phyloP scores from a whole-genome alignment of 2,329 filamentous ascomycete species.

The Aureobasidium leucospermi region DNA sequence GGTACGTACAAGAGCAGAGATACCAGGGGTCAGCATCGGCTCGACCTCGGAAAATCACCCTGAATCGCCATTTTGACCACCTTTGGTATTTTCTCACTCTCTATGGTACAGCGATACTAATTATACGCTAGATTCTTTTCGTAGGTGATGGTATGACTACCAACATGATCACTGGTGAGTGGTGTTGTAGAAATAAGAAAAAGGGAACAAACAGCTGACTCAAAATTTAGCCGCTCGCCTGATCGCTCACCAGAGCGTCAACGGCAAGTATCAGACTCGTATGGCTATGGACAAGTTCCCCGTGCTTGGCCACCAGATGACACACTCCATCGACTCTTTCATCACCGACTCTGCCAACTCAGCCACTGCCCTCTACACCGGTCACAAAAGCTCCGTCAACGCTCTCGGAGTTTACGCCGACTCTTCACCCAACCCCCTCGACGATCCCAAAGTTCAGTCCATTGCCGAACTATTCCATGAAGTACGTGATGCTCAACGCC shows the following conservation, averaged over 20 bases:
- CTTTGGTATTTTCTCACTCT: too few relatives aligned
- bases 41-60: too few relatives aligned
- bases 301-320: conserved; percentile 79
- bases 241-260: conserved; percentile 73
- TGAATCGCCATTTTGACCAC: too few relatives aligned
- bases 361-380: conserved; percentile 71
- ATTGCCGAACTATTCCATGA: conserved; percentile 66
- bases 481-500: too few relatives aligned
- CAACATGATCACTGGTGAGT: conserved; percentile 58
- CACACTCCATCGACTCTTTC: conserved; percentile 75
- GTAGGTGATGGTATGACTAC: conserved; percentile 66
- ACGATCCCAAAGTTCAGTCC: conserved; percentile 81
- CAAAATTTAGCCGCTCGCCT: conserved; percentile 57
- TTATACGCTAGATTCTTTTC: conserved; percentile 53
- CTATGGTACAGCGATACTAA: too few relatives aligned
- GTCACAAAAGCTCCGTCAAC: conserved; percentile 79
- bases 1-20: background rate
- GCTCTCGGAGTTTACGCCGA: conserved; percentile 76
- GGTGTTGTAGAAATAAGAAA: too few relatives aligned
- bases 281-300: conserved; percentile 74
- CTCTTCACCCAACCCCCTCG: conserved; percentile 63
- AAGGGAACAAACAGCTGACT: too few relatives aligned
- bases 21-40: too few relatives aligned
- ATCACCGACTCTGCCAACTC: conserved; percentile 85
- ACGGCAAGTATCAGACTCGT: conserved; percentile 71